These are phyloP conservation scores for Amaranthus hypochondriacus DNA, from an alignment of 148 eudicot species.

Conservation along the genomic window DNA sequence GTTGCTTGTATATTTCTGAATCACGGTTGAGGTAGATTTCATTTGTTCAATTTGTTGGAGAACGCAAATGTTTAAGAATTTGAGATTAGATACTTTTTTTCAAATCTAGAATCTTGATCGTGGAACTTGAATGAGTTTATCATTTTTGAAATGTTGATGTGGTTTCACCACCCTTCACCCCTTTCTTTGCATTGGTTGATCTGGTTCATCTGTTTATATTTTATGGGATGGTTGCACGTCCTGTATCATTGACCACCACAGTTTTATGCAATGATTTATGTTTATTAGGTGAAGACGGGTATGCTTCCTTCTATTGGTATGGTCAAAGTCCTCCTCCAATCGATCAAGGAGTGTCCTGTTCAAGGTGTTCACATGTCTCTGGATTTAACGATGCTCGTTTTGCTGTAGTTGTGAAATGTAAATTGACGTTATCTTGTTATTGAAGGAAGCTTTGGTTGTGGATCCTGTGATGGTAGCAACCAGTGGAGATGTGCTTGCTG, in stretches of 20 bases:
- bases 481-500: constrained; percentile 85
- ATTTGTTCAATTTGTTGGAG: no score
- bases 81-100: no score
- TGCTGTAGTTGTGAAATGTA: constrained; percentile 17
- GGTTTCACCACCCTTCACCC: not conserved
- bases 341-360: constrained; percentile 62
- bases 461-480: constrained; percentile 99
- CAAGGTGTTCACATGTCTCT: constrained; percentile 43
- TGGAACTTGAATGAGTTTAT: no score
- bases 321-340: constrained; percentile 50
- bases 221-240: not conserved
- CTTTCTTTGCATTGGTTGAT: not conserved
- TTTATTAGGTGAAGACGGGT: constrained; percentile 81
- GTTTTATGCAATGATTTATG: constrained; percentile 5
- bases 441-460: constrained; percentile 88
- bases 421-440: constrained; percentile 27
- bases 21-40: no score
- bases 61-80: no score
- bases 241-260: not conserved
- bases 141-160: no score
- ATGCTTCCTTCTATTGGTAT: constrained; percentile 87
- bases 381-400: constrained; percentile 5
- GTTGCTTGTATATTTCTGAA: not conserved
- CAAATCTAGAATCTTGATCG: no score
- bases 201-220: constrained; percentile 3